Evolutionary conservation across 2,329 filamentous ascomycete species (phyloP).

Genomic region (Rosellinia necatrix): DNA sequence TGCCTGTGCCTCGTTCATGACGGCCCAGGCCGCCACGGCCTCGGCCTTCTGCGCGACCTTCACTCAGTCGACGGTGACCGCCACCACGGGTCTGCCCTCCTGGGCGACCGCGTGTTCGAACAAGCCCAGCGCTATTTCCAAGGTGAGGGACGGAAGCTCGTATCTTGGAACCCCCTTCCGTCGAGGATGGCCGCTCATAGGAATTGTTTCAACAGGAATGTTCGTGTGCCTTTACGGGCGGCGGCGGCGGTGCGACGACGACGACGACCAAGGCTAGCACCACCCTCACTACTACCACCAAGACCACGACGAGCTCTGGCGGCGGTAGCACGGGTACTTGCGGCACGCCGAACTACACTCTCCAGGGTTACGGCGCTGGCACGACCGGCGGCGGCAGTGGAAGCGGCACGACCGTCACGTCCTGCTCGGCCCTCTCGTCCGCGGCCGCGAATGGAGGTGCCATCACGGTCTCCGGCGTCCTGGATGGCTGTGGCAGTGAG

Average conservation of each 20-base stretch:
- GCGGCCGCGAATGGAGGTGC: conserved; percentile 48
- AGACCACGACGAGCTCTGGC: conserved; percentile 21
- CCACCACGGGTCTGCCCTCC: conserved; percentile 32
- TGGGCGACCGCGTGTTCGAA: conserved; percentile 35
- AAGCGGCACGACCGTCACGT: conserved; percentile 50
- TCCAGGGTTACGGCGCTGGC: conserved; percentile 43
- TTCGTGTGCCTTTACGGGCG: conserved; percentile 37
- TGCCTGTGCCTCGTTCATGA: conserved; percentile 42
- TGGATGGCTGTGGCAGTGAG: conserved; percentile 44
- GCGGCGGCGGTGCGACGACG: conserved; percentile 27
- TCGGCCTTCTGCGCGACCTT: conserved; percentile 43
- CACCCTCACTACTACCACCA: conserved; percentile 27
- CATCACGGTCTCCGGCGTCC: conserved; percentile 51
- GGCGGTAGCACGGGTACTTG: conserved; percentile 28
- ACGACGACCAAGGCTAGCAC: conserved; percentile 23
- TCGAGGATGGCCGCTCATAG: conserved; percentile 1
- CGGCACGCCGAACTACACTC: conserved; percentile 28
- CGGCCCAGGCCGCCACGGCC: conserved; percentile 38
- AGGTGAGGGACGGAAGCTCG: conserved; percentile 16
- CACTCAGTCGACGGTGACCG: conserved; percentile 37
- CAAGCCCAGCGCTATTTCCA: conserved; percentile 38
- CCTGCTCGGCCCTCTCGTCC: conserved; percentile 46
- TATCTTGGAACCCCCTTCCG: background rate
- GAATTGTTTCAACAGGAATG: conserved; percentile 30
- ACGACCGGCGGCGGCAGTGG: conserved; percentile 54